Evolutionary conservation across 768 basidiomycete genomes (phyloP).

Genomic region (Naganishia friedmannii): DNA sequence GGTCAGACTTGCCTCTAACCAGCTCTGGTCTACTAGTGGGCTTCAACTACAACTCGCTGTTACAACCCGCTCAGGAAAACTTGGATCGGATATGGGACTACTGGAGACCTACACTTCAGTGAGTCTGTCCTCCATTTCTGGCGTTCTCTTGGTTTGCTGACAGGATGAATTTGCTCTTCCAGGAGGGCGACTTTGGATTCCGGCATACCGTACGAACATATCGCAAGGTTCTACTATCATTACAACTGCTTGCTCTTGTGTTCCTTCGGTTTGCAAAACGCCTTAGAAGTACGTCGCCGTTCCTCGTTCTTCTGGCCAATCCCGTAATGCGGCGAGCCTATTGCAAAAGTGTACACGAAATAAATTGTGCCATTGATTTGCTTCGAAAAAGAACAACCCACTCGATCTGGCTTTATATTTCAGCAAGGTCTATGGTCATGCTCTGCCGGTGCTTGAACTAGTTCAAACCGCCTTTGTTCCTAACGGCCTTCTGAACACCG

Average conservation of each 20-base stretch:
- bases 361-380: too few species aligned
- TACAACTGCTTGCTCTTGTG: conserved; percentile 81
- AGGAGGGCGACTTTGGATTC: conserved; percentile 12
- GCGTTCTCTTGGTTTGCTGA: not conserved
- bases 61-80: conserved; percentile 18
- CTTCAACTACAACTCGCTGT: conserved; percentile 12
- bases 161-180: not conserved
- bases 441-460: conserved; percentile 68
- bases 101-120: conserved; percentile 8
- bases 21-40: conserved; percentile 6
- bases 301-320: not conserved
- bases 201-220: conserved; percentile 36
- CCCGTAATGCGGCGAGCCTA: too few species aligned
- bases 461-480: conserved; percentile 62
- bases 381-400: not conserved
- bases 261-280: conserved; percentile 94
- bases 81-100: conserved; percentile 11
- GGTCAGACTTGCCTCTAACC: conserved; percentile 43
- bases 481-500: conserved; percentile 71
- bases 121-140: not conserved
- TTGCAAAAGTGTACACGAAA: too few species aligned
- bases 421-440: conserved; percentile 11
- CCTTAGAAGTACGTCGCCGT: conserved; percentile 62
- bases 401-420: conserved; percentile 4
- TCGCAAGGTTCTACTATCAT: conserved; percentile 73